Evolutionary conservation across 139 green algal genomes (phyloP), one percentile per base, ranked within the genome.

Genomic region (Closterium sp.): DNA sequence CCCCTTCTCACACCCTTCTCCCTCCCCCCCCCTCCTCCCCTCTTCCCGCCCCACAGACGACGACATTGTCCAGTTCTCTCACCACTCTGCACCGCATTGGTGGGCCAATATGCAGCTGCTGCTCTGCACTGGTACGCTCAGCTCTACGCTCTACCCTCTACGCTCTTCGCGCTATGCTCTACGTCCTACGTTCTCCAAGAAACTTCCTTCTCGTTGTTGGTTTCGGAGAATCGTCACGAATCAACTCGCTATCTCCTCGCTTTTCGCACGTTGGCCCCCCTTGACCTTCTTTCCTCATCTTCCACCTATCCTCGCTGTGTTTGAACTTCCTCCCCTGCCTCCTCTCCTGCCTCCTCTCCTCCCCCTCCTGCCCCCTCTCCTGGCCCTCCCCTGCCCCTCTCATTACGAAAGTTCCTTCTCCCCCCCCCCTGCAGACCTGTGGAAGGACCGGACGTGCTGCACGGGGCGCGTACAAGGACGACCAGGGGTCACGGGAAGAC

Each of bases 391-490:
- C n/a, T n/a, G n/a, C n/a, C n/a, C n/a, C n/a, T n/a, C n/a, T n/a
- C n/a, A n/a, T n/a, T n/a, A n/a, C n/a, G n/a, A n/a, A n/a, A n/a
- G n/a, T n/a, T 19, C 55, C 55, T 3, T 76, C 12, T 76, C 55
- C 10, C 12, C 55, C 16, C 12, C 55, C 12, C 55, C 25, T 76
- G 88, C 89, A 90, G 95, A 97, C 88, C n/a, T 95, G 3, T 97
- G 95, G 95, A 97, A 97, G 88, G 91, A 96, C 21, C 81, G 7
- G 36, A 34, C 2, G 89, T 94, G 35, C 89, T 97, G 88, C 91
- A 95, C 34, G 87, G n/a, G n/a, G 16, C 0, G 95, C 95, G 8
- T 97, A 97, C 87, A 33, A 94, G 64, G 95, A 97, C 87, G 86
- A 76, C 35, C 34, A 96, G 34, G 95, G 95, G 94, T 97, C 4